Evolutionary conservation across 1,139 yeast genomes (phyloP).

Genomic region (Zhuliangozyma blackwelliae): DNA sequence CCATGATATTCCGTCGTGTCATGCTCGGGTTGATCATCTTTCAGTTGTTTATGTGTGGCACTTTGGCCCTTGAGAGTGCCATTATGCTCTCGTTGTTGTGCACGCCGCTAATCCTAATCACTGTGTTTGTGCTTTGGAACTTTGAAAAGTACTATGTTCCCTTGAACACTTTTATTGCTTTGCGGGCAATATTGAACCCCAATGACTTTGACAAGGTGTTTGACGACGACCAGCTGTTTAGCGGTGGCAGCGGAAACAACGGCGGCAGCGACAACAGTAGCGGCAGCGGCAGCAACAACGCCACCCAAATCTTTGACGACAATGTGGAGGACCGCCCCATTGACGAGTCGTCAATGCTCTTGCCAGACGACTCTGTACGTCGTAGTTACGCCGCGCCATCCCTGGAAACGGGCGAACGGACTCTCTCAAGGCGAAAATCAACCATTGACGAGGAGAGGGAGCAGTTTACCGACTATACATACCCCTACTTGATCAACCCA

Average conservation of each 20-base stretch:
- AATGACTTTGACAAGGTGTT: constrained; percentile 39
- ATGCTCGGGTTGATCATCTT: constrained; percentile 56
- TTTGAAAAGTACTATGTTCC: constrained; percentile 61
- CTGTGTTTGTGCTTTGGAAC: constrained; percentile 48
- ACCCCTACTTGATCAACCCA: constrained; percentile 46
- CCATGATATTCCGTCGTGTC: constrained; percentile 60
- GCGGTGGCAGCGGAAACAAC: neutral
- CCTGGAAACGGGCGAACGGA: neutral
- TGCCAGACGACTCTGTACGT: constrained; percentile 7
- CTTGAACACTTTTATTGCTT: constrained; percentile 55
- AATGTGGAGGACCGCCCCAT: constrained; percentile 7
- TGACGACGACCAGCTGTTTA: constrained; percentile 25
- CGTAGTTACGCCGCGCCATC: constrained; percentile 3
- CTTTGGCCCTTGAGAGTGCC: constrained; percentile 62
- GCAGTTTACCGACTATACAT: constrained; percentile 44
- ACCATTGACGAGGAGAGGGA: constrained; percentile 59
- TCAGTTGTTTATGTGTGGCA: constrained; percentile 67
- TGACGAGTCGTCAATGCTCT: constrained; percentile 27
- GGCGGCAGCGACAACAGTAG: constrained; percentile 1
- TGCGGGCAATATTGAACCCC: constrained; percentile 54
- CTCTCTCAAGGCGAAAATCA: constrained; percentile 26
- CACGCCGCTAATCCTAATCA: constrained; percentile 49
- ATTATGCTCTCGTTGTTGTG: constrained; percentile 47
- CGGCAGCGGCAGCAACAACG: constrained; percentile 21
- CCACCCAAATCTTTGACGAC: constrained; percentile 19